A percentile compares a stretch with the other conserved stretches of the same genome.
These are phyloP conservation scores for Blastocystis sp. DNA, from an alignment of 352 stramenopile species.

Conservation along the genomic window DNA sequence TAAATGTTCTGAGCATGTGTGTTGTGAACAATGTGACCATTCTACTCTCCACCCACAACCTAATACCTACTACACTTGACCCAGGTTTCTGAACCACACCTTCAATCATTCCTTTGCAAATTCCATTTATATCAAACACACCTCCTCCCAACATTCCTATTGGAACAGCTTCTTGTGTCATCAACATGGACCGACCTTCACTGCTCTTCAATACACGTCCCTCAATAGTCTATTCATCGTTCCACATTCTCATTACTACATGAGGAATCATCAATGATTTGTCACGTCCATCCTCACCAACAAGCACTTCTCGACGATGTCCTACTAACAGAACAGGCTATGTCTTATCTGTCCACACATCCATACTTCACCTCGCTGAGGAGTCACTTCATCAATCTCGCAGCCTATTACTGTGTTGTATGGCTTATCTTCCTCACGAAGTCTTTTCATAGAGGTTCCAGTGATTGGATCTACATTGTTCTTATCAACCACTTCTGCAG, in stretches of 20 bases:
- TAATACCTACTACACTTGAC: background rate
- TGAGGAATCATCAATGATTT: constrained; percentile 27
- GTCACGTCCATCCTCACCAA: constrained; percentile 3
- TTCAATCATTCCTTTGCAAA: constrained; percentile 57
- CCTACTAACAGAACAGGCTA: constrained; percentile 28
- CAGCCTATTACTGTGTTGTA: constrained; percentile 32
- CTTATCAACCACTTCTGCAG: background rate
- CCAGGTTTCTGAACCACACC: constrained; percentile 29
- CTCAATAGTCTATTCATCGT: constrained; percentile 3
- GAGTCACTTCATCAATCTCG: background rate
- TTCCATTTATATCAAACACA: constrained; percentile 10
- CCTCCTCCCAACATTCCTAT: constrained; percentile 20
- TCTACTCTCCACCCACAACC: background rate
- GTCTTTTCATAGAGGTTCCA: background rate
- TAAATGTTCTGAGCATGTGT: constrained; percentile 57
- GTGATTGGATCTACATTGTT: background rate
- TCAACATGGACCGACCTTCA: constrained; percentile 32
- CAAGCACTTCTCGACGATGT: background rate
- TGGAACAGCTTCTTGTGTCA: background rate
- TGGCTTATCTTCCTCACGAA: constrained; percentile 9
- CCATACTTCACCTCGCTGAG: constrained; percentile 17
- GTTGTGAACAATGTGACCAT: constrained; percentile 12
- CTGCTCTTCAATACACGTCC: background rate
- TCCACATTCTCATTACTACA: background rate
- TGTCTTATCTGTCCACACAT: background rate